Conservation (phyloP, 768 basidiomycete species). For the Lactarius akahatsu region DNA sequence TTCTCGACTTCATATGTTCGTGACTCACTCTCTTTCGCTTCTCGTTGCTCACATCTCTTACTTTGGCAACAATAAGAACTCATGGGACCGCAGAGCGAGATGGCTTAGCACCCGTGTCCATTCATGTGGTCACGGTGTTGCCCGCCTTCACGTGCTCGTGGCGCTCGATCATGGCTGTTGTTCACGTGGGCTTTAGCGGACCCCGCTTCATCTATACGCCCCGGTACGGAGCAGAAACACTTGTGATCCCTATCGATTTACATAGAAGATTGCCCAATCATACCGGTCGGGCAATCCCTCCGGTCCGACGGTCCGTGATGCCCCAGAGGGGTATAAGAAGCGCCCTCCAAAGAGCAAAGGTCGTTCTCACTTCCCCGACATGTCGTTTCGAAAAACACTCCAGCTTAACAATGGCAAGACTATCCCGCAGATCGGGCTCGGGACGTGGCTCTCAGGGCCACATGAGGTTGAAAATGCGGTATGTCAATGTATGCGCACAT, state of each 20-base stretch:
- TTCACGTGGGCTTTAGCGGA: background rate
- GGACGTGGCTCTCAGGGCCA: slow-evolving; percentile 77
- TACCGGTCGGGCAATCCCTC: background rate
- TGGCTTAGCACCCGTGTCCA: too few relatives aligned
- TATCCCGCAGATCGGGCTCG: slow-evolving; percentile 78
- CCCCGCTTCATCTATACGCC: background rate
- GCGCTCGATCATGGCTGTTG: background rate
- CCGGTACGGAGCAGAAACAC: background rate
- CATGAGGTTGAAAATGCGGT: slow-evolving; percentile 76
- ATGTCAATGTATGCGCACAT: slow-evolving; percentile 4
- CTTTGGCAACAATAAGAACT: background rate
- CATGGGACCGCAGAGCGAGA: background rate
- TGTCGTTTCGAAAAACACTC: slow-evolving; percentile 45
- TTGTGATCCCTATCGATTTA: background rate
- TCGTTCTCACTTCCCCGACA: slow-evolving; percentile 27
- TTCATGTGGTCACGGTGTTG: too few relatives aligned
- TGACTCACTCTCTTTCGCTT: background rate
- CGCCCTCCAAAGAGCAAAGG: background rate
- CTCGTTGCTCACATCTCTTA: background rate
- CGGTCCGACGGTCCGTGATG: background rate
- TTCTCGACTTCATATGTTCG: background rate
- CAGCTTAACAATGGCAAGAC: slow-evolving; percentile 47
- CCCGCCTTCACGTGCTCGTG: too few relatives aligned
- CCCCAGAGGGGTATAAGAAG: background rate
- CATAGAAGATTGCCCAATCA: background rate